phyloP scores from a whole-genome alignment of 164 flowering plant species.

The Umbellularia californica region DNA sequence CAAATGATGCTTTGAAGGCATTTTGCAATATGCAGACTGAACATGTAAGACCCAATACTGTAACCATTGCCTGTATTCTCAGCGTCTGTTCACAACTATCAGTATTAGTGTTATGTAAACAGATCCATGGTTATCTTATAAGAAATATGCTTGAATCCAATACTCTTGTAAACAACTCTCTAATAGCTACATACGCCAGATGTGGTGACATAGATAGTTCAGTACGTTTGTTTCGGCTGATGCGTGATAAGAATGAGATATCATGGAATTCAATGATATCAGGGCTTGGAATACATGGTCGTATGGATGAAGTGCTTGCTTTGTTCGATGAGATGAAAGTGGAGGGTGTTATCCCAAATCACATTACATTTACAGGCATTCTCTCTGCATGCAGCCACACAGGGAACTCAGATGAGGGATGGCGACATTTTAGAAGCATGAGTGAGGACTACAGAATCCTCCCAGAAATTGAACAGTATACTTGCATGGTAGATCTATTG shows the following conservation, averaged over 20 bases:
- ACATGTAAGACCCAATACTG: conserved; percentile 29
- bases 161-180: conserved; percentile 39
- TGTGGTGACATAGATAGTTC: conserved; percentile 41
- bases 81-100: conserved; percentile 31
- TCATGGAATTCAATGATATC: conserved; percentile 43
- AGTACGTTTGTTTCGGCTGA: conserved; percentile 22
- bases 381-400: conserved; percentile 48
- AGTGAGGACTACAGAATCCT: conserved; percentile 28
- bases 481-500: conserved; percentile 52
- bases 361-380: conserved; percentile 31
- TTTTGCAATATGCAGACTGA: conserved; percentile 34
- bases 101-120: conserved; percentile 26
- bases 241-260: conserved; percentile 29
- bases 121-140: conserved; percentile 32
- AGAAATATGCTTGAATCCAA: conserved; percentile 24
- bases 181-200: conserved; percentile 38
- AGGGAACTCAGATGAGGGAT: conserved; percentile 37
- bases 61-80: conserved; percentile 30
- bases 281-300: conserved; percentile 39
- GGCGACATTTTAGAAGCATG: conserved; percentile 34
- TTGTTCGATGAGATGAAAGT: conserved; percentile 30
- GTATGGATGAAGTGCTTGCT: conserved; percentile 21
- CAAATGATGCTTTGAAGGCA: conserved; percentile 27
- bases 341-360: conserved; percentile 29
- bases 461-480: conserved; percentile 40